Base-by-base conservation (phyloP, 257 asterid genomes). In the Hygrophila difformis region DNA sequence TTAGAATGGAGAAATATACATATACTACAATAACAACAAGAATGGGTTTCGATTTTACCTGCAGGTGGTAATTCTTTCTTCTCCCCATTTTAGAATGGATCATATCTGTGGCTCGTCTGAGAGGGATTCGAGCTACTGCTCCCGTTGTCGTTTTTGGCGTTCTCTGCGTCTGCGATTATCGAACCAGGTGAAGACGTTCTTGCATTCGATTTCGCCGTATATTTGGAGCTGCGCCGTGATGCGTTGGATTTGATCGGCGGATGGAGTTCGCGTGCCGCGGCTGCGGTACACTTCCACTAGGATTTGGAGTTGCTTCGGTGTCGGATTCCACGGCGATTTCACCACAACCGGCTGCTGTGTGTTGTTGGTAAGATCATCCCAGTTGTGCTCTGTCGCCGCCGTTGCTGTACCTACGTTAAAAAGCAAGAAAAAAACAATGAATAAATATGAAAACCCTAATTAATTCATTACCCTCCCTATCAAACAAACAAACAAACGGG, bases 131-230 rank as follows among this genome's bases (percentile, higher is more conserved):
- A 69, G 83, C 49, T 77, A 93, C 49, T 79, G 94, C 1, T n/a
- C n/a, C n/a, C 97, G 91, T 9, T 94, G 94, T 4, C 94, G 72
- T 61, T 85, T 81, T 17, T 84, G 97, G 36, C 96, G 69, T 45
- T 89, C 97, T 12, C 97, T 74, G 0, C 96, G 96, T 64, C 85
- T 89, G 52, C 85, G 97, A 35, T 88, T 88, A 50, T 88, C 95
- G 53, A 88, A 88, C 97, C 97, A 88, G 62, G 84, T 84, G 23
- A 88, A 88, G 5, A 88, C 97, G 44, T 88, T 88, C 63, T 88
- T 88, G 36, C 97, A 95, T 70, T 88, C 96, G 21, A 89, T 89
- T 68, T 82, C 85, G 0, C 97, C 97, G 51, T 65, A 85, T 0
- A 79, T 64, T 1, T 87, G 58, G 33, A 89, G 93, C 61, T 89